Base-by-base conservation (phyloP, 805 yeast genomes). In the Metschnikowia proteae region DNA sequence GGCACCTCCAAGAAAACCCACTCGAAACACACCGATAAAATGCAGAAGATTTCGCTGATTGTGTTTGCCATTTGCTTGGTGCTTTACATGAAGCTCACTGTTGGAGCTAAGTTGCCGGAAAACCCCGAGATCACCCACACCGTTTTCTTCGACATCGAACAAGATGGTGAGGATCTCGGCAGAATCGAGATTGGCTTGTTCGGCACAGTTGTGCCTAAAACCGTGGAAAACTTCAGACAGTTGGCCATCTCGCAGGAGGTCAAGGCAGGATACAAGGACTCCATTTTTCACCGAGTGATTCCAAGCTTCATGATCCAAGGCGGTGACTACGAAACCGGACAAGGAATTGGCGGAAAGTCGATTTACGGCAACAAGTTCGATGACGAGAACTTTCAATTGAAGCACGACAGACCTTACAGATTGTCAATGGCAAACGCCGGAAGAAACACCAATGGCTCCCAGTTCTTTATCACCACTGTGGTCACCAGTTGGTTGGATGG, bases 381-480 rank as follows among this genome's bases (percentile, higher is more conserved):
- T 3, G 97, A 90, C 65, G 97, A 90, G 75, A 86, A 82, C 71
- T 85, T 85, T 62, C 62, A 64, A 23, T 68, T 84, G 61, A 83
- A 79, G 69, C 90, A 85, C 65, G 82, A 79, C 65, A 80, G 80
- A 60, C 83, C 85, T 50, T 87, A 86, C 64, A 68, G 79, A 60
- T 65, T 85, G 59, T 83, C 88, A 3, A 85, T 85, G 92, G 92
- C 92, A 58, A 85, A 85, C 60, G 83, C 89, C 30, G 92, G 92
- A 56, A 80, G 65, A 54, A 75, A 84, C 70, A 84, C 81, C 69
- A 90, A 90, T 66, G 97, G 97, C 22, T 89, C 96, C 33, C 97
- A 90, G 71, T 91, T 91, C 67, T 91, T 91, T 79, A 86, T 94
- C 73, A 90, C 96, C 62, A 91, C 97, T 27, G 96, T 86, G 23